Percentiles rank a stretch among this genome's conserved stretches.
These are phyloP conservation scores for Aurantiochytrium sp. DNA, from an alignment of 108 stramenopile species.

Conservation along the genomic window DNA sequence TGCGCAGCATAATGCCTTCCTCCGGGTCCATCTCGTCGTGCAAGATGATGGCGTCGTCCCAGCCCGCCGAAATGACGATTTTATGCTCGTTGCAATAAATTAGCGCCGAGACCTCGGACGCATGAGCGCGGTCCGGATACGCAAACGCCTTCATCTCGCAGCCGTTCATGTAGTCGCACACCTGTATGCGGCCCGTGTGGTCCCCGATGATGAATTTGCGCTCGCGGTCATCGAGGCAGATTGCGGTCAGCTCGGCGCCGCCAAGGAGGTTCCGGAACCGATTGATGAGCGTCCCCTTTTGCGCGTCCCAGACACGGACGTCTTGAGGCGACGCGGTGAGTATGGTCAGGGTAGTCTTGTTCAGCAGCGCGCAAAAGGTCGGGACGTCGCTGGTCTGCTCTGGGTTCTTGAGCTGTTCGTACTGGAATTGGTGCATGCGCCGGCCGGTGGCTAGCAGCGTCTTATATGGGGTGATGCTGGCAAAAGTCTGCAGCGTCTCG, in stretches of 20 bases:
- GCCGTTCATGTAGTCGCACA: conserved; percentile 40
- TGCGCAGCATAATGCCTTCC: conserved; percentile 36
- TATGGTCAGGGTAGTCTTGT: conserved; percentile 29
- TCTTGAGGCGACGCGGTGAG: not conserved
- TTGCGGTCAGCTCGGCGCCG: conserved; percentile 40
- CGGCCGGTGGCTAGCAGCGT: conserved; percentile 38
- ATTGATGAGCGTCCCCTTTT: conserved; percentile 1
- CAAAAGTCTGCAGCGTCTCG: conserved; percentile 32
- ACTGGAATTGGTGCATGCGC: conserved; percentile 37
- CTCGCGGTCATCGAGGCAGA: conserved; percentile 46
- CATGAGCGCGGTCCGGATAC: conserved; percentile 35
- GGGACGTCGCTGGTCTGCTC: conserved; percentile 34
- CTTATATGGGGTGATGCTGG: conserved; percentile 11
- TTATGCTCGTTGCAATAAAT: conserved; percentile 41
- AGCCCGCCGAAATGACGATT: conserved; percentile 40
- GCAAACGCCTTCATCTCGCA: conserved; percentile 37
- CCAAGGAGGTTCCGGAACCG: conserved; percentile 34
- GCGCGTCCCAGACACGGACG: conserved; percentile 36
- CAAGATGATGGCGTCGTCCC: conserved; percentile 39
- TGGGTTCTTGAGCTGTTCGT: conserved; percentile 23
- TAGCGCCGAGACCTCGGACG: conserved; percentile 36
- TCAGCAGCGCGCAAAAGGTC: conserved; percentile 15
- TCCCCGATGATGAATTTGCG: conserved; percentile 51
- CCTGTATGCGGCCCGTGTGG: conserved; percentile 34
- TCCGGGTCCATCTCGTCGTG: conserved; percentile 42